These are phyloP conservation scores for Cladosporium sp. DNA, from an alignment of 2,329 filamentous ascomycete genomes.

Conservation along the genomic window DNA sequence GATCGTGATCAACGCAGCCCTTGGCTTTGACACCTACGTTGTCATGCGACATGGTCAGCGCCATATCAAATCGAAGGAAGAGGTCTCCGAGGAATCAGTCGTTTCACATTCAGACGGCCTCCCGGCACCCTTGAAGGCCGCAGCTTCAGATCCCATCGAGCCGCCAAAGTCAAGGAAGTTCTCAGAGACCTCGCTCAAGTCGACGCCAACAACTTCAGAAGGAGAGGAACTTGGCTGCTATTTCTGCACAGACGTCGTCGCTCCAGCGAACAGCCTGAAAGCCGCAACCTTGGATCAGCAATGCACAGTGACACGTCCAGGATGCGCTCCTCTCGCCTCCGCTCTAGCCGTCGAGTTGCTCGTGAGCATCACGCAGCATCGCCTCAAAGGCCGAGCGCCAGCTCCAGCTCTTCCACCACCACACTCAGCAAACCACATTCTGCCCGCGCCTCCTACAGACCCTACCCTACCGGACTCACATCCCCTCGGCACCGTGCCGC, in stretches of 20 bases:
- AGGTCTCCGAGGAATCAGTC: not conserved
- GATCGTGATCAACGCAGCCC: conserved; percentile 92
- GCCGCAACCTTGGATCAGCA: conserved; percentile 96
- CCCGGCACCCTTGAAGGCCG: not conserved
- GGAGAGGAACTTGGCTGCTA: conserved; percentile 77
- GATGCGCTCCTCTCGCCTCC: conserved; percentile 88
- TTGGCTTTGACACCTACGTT: conserved; percentile 95
- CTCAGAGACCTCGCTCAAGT: conserved; percentile 46
- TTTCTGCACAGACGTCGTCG: conserved; percentile 97
- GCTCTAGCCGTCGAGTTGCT: conserved; percentile 87
- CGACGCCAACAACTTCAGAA: conserved; percentile 33
- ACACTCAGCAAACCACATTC: conserved; percentile 29
- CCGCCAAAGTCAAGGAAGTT: conserved; percentile 6
- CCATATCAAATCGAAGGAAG: not conserved
- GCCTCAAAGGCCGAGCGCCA: conserved; percentile 42
- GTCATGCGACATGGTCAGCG: conserved; percentile 88
- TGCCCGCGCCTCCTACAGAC: conserved; percentile 36
- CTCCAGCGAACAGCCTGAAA: conserved; percentile 88
- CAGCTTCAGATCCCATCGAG: conserved; percentile 9
- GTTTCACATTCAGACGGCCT: conserved; percentile 6
- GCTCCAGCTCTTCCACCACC: conserved; percentile 32
- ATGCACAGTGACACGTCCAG: conserved; percentile 93
- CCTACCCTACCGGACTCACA: conserved; percentile 32
- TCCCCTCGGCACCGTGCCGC: conserved; percentile 72
- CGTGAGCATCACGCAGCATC: conserved; percentile 78